Conservation (phyloP, 1,284 basidiomycete genomes). For the Mycena citricolor region DNA sequence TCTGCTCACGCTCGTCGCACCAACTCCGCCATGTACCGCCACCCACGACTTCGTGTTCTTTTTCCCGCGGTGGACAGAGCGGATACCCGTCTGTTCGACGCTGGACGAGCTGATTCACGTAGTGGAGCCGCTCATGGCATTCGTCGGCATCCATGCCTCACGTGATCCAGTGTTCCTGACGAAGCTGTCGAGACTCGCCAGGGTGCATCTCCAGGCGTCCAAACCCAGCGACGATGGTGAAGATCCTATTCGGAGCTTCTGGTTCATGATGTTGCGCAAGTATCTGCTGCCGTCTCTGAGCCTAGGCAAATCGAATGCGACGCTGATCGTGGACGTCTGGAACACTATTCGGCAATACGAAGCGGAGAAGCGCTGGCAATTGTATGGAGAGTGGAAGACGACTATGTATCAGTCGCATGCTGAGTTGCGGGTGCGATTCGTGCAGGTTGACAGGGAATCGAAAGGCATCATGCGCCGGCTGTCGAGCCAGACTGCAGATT, state of each 20-base stretch:
- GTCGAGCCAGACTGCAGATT: slow-evolving; percentile 80
- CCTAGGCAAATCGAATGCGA: slow-evolving; percentile 81
- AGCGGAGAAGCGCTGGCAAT: slow-evolving; percentile 77
- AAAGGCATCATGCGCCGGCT: slow-evolving; percentile 81
- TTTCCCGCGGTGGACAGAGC: slow-evolving; percentile 79
- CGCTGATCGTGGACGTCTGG: slow-evolving; percentile 88
- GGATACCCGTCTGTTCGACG: slow-evolving; percentile 64
- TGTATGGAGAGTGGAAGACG: slow-evolving; percentile 96
- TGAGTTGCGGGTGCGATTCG: slow-evolving; percentile 69
- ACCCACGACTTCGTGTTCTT: slow-evolving; percentile 83
- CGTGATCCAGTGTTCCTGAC: slow-evolving; percentile 34
- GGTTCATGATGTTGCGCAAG: slow-evolving; percentile 80
- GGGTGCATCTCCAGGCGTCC: slow-evolving; percentile 25
- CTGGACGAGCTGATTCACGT: slow-evolving; percentile 72
- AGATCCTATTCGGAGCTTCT: slow-evolving; percentile 63
- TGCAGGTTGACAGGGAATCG: slow-evolving; percentile 74
- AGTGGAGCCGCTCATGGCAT: slow-evolving; percentile 43
- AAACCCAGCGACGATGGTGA: slow-evolving; percentile 38
- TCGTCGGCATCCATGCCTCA: slow-evolving; percentile 21
- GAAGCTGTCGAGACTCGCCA: slow-evolving; percentile 42
- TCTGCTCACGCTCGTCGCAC: slow-evolving; percentile 66
- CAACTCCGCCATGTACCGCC: slow-evolving; percentile 73
- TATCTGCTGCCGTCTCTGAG: slow-evolving; percentile 88
- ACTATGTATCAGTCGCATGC: slow-evolving; percentile 68
- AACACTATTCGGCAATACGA: slow-evolving; percentile 79